Base-by-base conservation (phyloP, 768 basidiomycete genomes). In the Suillus variegatus region DNA sequence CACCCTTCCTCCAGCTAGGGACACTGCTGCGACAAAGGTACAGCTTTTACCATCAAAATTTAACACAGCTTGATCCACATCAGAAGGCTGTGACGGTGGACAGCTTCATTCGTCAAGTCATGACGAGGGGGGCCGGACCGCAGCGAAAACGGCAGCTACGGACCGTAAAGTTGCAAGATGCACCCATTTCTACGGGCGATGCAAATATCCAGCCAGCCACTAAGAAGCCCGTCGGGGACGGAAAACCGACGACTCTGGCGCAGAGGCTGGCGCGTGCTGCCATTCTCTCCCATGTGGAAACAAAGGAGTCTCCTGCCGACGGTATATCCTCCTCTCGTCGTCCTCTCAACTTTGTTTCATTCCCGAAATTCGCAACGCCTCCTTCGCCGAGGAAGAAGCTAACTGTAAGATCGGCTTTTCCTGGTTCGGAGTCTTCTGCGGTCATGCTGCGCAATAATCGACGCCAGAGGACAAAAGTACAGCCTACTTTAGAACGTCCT, bases 311-410 rank as follows among this genome's bases (percentile, higher is more conserved):
- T 25, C 62, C 64, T 3, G 7, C 36, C 36, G 36, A 9, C 36
- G 62, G 67, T n/a, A 12, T 66, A 63, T 64, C 67, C 20, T 60
- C 2, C 62, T 44, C 69, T 10, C 72, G 72, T 0, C 73, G 69
- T 14, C 75, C 75, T 32, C 65, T 76, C 61, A 65, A 69, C 25
- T 76, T 76, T 35, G 76, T 76, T 8, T 65, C 73, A 55, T 64
- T 72, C 58, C 62, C 71, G 55, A 75, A 75, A 58, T 72, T 72
- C 32, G 8, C 66, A 8, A 22, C 46, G 12, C 65, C 56, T 18
- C 57, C 36, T 58, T 60, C 38, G 18, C 52, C 32, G 32, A 60
- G 32, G 25, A 47, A 36, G 18, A 46, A 47, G 13, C 6, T 18
- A 20, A 25, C 35, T 6, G 35, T 20, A 20, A n/a, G 16, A 38